Evolutionary conservation across 305 asterid genomes (phyloP).

Genomic region (Striga hermonthica): DNA sequence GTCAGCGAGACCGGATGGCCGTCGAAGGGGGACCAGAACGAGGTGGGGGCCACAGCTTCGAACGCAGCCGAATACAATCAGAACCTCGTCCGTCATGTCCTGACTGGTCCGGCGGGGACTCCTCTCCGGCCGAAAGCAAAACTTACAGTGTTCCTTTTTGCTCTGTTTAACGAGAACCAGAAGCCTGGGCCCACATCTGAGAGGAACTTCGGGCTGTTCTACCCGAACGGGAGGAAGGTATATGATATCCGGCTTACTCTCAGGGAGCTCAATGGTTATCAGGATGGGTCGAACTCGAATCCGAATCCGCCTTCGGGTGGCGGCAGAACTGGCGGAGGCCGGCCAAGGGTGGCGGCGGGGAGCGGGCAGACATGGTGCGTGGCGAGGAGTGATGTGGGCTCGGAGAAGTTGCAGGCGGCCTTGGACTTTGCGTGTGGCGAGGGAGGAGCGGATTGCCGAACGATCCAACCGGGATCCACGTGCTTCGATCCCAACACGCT

Average conservation of each 20-base stretch:
- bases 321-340: slow-evolving; percentile 44
- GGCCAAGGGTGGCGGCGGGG: slow-evolving; percentile 40
- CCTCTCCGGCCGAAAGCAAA: slow-evolving; percentile 65
- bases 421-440: slow-evolving; percentile 88
- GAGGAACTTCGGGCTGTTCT: slow-evolving; percentile 79
- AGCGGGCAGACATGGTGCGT: slow-evolving; percentile 81
- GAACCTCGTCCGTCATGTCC: slow-evolving; percentile 58
- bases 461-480: slow-evolving; percentile 86
- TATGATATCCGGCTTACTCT: slow-evolving; percentile 65
- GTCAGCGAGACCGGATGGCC: slow-evolving; percentile 97
- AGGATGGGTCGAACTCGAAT: slow-evolving; percentile 19
- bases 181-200: slow-evolving; percentile 79
- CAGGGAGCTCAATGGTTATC: slow-evolving; percentile 47
- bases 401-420: slow-evolving; percentile 62
- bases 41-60: slow-evolving; percentile 65
- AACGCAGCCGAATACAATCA: slow-evolving; percentile 93
- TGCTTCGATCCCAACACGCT: slow-evolving; percentile 87
- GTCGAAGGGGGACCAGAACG: slow-evolving; percentile 73
- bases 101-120: slow-evolving; percentile 66
- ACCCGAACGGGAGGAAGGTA: slow-evolving; percentile 65
- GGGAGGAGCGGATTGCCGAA: slow-evolving; percentile 87
- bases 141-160: slow-evolving; percentile 70
- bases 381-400: slow-evolving; percentile 56
- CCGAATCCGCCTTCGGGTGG: slow-evolving; percentile 6
- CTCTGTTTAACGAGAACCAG: slow-evolving; percentile 86